These are phyloP conservation scores for Oleoguttula mirabilis DNA, from an alignment of 495 filamentous ascomycete species.

Conservation along the genomic window DNA sequence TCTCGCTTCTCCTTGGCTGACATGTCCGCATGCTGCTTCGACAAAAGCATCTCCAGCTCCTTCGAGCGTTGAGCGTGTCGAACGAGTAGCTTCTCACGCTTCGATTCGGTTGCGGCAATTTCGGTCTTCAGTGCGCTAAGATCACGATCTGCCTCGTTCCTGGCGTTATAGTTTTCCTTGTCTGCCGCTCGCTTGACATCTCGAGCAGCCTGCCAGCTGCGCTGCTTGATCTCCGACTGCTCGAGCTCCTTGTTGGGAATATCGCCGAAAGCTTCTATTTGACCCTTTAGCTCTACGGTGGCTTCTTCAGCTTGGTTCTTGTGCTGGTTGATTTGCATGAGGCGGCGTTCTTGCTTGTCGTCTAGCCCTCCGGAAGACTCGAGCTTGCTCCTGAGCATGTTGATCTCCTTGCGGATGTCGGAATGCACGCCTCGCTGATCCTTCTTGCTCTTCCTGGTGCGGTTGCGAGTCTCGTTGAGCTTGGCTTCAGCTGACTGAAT, in stretches of 20 bases:
- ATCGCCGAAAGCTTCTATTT: slow-evolving; percentile 54
- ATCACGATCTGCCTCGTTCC: slow-evolving; percentile 51
- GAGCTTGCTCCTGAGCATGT: slow-evolving; percentile 54
- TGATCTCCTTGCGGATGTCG: slow-evolving; percentile 65
- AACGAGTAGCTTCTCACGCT: slow-evolving; percentile 63
- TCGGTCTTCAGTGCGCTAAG: slow-evolving; percentile 55
- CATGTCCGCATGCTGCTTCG: slow-evolving; percentile 34
- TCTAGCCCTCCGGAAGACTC: slow-evolving; percentile 66
- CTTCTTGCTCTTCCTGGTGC: slow-evolving; percentile 62
- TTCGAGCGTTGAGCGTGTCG: slow-evolving; percentile 66
- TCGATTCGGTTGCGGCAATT: slow-evolving; percentile 51
- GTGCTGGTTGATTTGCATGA: slow-evolving; percentile 62
- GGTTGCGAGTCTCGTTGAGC: slow-evolving; percentile 61
- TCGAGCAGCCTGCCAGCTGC: slow-evolving; percentile 50
- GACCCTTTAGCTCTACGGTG: slow-evolving; percentile 43
- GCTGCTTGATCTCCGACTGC: slow-evolving; percentile 48
- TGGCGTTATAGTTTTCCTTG: slow-evolving; percentile 48
- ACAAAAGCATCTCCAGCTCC: slow-evolving; percentile 64
- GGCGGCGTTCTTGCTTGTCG: slow-evolving; percentile 68
- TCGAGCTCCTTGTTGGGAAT: slow-evolving; percentile 56
- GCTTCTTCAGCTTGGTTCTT: slow-evolving; percentile 76
- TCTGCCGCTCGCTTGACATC: slow-evolving; percentile 48
- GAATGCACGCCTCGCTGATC: slow-evolving; percentile 65
- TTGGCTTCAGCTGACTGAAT: slow-evolving; percentile 70
- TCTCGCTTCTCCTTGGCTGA: slow-evolving; percentile 15